phyloP scores from a whole-genome alignment of 768 basidiomycete species.

The Pisolithus orientalis region DNA sequence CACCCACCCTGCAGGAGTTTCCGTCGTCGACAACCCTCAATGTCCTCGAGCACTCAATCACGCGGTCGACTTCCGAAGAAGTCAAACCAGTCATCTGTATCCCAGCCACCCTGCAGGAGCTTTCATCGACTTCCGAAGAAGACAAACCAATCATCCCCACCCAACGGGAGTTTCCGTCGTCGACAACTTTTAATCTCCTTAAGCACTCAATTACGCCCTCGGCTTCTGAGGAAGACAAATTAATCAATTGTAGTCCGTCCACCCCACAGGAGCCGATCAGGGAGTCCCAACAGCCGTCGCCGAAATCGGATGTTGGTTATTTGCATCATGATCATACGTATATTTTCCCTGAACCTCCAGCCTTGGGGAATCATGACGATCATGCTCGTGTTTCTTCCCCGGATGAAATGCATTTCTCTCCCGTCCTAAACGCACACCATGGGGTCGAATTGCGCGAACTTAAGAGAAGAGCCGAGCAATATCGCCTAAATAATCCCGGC shows the following conservation, averaged over 20 bases:
- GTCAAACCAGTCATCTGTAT: too few species aligned
- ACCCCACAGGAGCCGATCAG: slow-evolving; percentile 1
- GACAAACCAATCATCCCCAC: too few species aligned
- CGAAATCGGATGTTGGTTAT: neutral
- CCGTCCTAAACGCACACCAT: slow-evolving; percentile 57
- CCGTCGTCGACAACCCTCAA: slow-evolving; percentile 13
- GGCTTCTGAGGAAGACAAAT: slow-evolving; percentile 1
- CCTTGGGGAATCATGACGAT: neutral
- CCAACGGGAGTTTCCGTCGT: slow-evolving; percentile 13
- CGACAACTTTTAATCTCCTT: slow-evolving; percentile 26
- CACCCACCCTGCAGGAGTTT: neutral
- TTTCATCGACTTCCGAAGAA: too few species aligned
- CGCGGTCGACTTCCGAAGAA: slow-evolving; percentile 11
- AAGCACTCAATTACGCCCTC: slow-evolving; percentile 24
- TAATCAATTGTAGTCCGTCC: neutral
- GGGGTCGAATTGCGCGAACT: slow-evolving; percentile 54
- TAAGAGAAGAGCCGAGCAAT: slow-evolving; percentile 47
- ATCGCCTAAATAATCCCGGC: slow-evolving; percentile 47
- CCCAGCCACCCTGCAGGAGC: neutral
- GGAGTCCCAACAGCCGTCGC: neutral
- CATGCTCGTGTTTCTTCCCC: neutral
- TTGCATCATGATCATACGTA: neutral
- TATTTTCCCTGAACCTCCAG: neutral
- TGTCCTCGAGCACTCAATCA: slow-evolving; percentile 26
- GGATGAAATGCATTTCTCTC: slow-evolving; percentile 26